These are phyloP conservation scores for Clavispora carvajalis DNA, from an alignment of 805 yeast genomes.

Conservation along the genomic window DNA sequence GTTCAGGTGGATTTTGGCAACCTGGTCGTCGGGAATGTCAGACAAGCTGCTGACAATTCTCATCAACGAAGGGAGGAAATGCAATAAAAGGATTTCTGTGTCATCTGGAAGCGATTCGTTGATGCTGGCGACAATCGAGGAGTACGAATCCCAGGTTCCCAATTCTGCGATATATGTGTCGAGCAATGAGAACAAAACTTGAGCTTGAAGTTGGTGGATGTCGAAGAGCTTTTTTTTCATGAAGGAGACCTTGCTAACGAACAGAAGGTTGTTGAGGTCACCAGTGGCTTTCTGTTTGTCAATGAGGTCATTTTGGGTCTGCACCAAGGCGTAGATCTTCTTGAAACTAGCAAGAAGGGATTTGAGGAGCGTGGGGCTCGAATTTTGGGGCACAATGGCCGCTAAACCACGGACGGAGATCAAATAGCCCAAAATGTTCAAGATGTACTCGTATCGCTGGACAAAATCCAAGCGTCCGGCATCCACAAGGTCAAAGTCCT, in stretches of 20 bases:
- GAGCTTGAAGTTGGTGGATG: constrained; percentile 70
- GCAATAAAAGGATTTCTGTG: constrained; percentile 60
- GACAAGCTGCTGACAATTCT: constrained; percentile 37
- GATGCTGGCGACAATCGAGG: constrained; percentile 40
- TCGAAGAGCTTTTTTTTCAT: constrained; percentile 58
- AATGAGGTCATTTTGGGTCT: constrained; percentile 45
- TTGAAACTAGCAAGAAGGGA: constrained; percentile 52
- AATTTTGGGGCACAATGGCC: constrained; percentile 13
- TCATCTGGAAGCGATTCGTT: constrained; percentile 38
- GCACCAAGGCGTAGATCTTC: constrained; percentile 52
- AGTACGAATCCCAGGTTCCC: constrained; percentile 28
- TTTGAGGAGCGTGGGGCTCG: constrained; percentile 24
- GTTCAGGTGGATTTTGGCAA: constrained; percentile 31
- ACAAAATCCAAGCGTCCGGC: constrained; percentile 66
- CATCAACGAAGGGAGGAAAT: constrained; percentile 59
- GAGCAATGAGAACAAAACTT: constrained; percentile 51
- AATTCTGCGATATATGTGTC: constrained; percentile 29
- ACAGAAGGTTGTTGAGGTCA: constrained; percentile 42
- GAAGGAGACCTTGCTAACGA: constrained; percentile 40
- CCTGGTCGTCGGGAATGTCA: constrained; percentile 34
- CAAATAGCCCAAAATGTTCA: constrained; percentile 50
- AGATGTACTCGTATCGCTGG: constrained; percentile 64
- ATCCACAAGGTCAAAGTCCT: constrained; percentile 49
- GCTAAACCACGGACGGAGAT: constrained; percentile 19
- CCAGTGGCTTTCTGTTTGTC: constrained; percentile 46